These are phyloP conservation scores for Pyrenochaeta sp. DNA, from an alignment of 2,329 filamentous ascomycete species.

Conservation along the genomic window DNA sequence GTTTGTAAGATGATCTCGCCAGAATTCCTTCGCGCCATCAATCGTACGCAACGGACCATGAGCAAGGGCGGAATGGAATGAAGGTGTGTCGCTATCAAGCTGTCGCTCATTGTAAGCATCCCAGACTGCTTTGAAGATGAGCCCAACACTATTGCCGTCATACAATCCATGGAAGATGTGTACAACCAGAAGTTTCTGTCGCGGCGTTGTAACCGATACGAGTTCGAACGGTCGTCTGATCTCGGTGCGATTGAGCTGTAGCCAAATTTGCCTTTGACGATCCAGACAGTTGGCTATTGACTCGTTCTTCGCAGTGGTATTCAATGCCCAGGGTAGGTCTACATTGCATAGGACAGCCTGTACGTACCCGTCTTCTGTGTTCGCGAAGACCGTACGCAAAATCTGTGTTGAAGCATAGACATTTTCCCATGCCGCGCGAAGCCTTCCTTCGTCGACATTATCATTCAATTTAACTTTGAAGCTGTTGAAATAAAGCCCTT, in stretches of 20 bases:
- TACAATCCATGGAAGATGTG: constrained; percentile 88
- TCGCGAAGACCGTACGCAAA: constrained; percentile 75
- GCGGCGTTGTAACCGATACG: constrained; percentile 49
- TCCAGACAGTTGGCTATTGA: constrained; percentile 36
- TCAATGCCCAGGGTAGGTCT: constrained; percentile 6
- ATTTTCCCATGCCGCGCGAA: constrained; percentile 67
- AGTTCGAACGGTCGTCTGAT: constrained; percentile 64
- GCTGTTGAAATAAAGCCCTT: constrained; percentile 76
- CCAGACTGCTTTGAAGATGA: constrained; percentile 70
- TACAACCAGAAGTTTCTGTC: constrained; percentile 60
- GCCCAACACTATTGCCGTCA: constrained; percentile 79
- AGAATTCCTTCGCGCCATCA: constrained; percentile 69
- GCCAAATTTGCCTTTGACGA: constrained; percentile 61
- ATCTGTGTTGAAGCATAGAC: constrained; percentile 67
- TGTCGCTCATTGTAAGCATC: constrained; percentile 57
- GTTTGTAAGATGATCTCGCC: constrained; percentile 65
- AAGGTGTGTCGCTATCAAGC: constrained; percentile 52
- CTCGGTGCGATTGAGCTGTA: constrained; percentile 59
- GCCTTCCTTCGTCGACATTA: constrained; percentile 53
- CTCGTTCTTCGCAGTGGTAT: constrained; percentile 34
- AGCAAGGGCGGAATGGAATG: constrained; percentile 73
- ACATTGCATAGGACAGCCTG: constrained; percentile 71
- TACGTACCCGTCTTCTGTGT: constrained; percentile 77
- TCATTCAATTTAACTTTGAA: constrained; percentile 69
- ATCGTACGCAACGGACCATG: constrained; percentile 70